phyloP scores from a whole-genome alignment of 2,329 filamentous ascomycete genomes.

The Aspergillus melleus region DNA sequence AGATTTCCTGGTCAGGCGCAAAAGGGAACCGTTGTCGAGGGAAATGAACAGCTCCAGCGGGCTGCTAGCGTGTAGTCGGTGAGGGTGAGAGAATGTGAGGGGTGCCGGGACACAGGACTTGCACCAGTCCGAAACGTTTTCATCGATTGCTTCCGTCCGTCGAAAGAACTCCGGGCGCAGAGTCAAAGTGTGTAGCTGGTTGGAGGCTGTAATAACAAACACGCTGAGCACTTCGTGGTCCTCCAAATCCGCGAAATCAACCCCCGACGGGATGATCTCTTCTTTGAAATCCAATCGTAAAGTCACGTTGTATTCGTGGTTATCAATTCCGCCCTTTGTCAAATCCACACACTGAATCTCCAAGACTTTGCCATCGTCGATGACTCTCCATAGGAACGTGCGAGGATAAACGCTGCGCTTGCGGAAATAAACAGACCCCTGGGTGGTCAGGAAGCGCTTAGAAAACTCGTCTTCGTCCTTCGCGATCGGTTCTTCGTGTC shows the following conservation, averaged over 20 bases:
- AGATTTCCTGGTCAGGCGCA: slow-evolving; percentile 67
- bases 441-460: slow-evolving; percentile 69
- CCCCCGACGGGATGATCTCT: slow-evolving; percentile 71
- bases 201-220: slow-evolving; percentile 76
- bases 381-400: slow-evolving; percentile 86
- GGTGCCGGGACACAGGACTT: slow-evolving; percentile 72
- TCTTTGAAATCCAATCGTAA: slow-evolving; percentile 76
- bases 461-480: slow-evolving; percentile 70
- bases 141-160: slow-evolving; percentile 67
- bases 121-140: slow-evolving; percentile 73
- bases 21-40: slow-evolving; percentile 47
- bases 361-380: slow-evolving; percentile 76
- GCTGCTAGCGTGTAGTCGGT: slow-evolving; percentile 74
- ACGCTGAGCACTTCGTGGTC: slow-evolving; percentile 76
- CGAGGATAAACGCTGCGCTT: slow-evolving; percentile 73
- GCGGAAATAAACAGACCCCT: slow-evolving; percentile 83
- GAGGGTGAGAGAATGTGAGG: slow-evolving; percentile 74
- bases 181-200: slow-evolving; percentile 79
- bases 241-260: slow-evolving; percentile 77
- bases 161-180: slow-evolving; percentile 80
- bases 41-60: slow-evolving; percentile 75
- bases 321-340: slow-evolving; percentile 63
- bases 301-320: slow-evolving; percentile 68
- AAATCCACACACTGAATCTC: slow-evolving; percentile 84
- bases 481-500: slow-evolving; percentile 41